These are phyloP conservation scores for Ascochyta lentis DNA, from an alignment of 2,329 filamentous ascomycete species.

Conservation along the genomic window DNA sequence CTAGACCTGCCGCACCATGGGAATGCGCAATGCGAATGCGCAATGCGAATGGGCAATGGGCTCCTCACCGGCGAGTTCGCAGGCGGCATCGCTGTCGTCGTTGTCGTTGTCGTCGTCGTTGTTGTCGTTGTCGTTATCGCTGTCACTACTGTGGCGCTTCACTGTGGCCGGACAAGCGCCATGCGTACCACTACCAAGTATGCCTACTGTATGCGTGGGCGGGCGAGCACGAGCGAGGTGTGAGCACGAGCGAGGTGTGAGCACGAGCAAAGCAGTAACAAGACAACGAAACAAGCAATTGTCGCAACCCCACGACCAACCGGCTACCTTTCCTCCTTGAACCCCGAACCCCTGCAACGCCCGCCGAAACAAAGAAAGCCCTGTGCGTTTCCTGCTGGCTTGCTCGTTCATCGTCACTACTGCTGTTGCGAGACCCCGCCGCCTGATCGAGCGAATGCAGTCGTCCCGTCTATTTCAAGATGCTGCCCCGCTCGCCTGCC, in stretches of 20 bases:
- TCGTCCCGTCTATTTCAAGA: too few relatives aligned
- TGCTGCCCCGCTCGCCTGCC: too few relatives aligned
- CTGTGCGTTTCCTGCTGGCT: too few relatives aligned
- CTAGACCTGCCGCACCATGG: background rate
- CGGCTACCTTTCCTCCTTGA: background rate
- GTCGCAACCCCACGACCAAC: background rate
- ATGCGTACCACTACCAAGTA: background rate
- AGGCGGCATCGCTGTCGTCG: constrained; percentile 38
- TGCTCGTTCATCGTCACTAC: too few relatives aligned
- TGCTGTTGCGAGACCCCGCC: too few relatives aligned
- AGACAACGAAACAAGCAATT: background rate
- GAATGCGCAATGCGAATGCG: too few relatives aligned
- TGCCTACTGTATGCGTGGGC: background rate
- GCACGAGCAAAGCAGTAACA: too few relatives aligned
- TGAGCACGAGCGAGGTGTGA: background rate
- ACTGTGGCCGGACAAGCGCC: background rate
- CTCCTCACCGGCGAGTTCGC: constrained; percentile 41
- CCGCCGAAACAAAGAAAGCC: constrained; percentile 10
- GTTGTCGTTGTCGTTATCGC: too few relatives aligned
- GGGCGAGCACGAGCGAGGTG: background rate
- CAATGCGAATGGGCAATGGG: background rate
- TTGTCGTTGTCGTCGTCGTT: too few relatives aligned
- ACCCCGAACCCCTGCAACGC: constrained; percentile 1
- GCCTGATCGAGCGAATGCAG: too few relatives aligned
- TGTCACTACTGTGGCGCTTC: too few relatives aligned